These are phyloP conservation scores for Amanita fuliginea DNA, from an alignment of 768 basidiomycete genomes.

Conservation along the genomic window DNA sequence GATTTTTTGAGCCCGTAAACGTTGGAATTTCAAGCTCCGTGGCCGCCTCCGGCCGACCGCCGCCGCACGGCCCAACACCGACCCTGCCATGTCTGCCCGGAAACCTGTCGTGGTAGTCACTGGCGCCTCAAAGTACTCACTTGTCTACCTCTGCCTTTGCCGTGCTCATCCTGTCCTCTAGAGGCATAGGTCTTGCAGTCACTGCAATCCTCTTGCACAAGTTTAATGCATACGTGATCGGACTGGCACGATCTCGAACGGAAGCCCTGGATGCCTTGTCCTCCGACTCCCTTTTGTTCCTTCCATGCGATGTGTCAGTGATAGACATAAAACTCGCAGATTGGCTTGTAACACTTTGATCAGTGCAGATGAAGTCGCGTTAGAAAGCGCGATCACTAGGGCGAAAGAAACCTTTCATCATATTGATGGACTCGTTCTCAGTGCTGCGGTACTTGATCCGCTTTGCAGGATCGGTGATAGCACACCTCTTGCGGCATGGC, in stretches of 20 bases:
- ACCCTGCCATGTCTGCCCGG: constrained; percentile 9
- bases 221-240: constrained; percentile 59
- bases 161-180: constrained; percentile 12
- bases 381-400: constrained; percentile 43
- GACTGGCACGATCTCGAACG: constrained; percentile 61
- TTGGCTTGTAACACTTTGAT: constrained; percentile 8
- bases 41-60: background rate
- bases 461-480: constrained; percentile 45
- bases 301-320: constrained; percentile 73
- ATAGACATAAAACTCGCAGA: background rate
- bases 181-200: constrained; percentile 72
- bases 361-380: constrained; percentile 48
- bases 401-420: constrained; percentile 44
- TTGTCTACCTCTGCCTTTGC: constrained; percentile 3
- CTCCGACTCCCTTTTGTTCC: constrained; percentile 34
- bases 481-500: constrained; percentile 50
- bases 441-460: constrained; percentile 74
- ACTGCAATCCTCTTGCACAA: constrained; percentile 52
- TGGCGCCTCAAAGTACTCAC: constrained; percentile 66
- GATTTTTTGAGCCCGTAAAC: background rate
- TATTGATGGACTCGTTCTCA: constrained; percentile 74
- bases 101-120: constrained; percentile 63
- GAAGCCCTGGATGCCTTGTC: constrained; percentile 39
- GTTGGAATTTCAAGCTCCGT: constrained; percentile 11
- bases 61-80: too few species aligned